A percentile compares a stretch with the other conserved stretches of the same genome.
Evolutionary conservation across 305 asterid species (phyloP).

Genomic region (Stenogyne calaminthoides): DNA sequence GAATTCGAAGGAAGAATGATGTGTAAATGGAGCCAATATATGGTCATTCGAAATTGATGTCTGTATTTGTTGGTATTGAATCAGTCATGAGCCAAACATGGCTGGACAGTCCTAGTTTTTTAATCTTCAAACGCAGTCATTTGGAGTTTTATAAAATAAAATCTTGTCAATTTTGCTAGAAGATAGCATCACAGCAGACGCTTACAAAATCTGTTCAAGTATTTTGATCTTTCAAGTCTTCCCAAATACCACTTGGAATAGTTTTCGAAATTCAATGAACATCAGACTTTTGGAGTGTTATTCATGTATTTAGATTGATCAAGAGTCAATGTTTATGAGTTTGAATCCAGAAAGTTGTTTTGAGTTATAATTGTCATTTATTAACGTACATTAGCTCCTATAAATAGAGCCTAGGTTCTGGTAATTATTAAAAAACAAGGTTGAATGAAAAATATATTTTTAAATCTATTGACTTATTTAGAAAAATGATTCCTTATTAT

Average conservation of each 20-base stretch:
- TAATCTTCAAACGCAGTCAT: background rate
- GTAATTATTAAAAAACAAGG: background rate
- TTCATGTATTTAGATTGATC: too few relatives aligned
- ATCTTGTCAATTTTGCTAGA: too few relatives aligned
- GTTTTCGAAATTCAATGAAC: background rate
- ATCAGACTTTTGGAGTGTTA: background rate
- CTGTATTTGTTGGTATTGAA: background rate
- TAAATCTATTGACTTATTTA: background rate
- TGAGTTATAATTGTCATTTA: too few relatives aligned
- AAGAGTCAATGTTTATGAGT: too few relatives aligned
- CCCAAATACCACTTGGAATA: background rate
- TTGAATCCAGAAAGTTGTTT: too few relatives aligned
- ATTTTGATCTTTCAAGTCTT: too few relatives aligned
- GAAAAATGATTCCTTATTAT: background rate
- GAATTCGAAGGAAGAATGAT: background rate
- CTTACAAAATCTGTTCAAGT: too few relatives aligned
- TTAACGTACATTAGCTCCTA: too few relatives aligned
- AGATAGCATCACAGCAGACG: too few relatives aligned
- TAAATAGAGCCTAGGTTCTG: background rate
- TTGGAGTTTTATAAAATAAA: too few relatives aligned
- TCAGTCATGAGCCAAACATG: background rate
- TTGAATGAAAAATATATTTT: background rate
- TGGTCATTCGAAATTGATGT: background rate
- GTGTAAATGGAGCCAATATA: background rate
- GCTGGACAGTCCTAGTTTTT: background rate